Conservation (phyloP, 2,329 filamentous ascomycete genomes). For the Diaporthe sp. region DNA sequence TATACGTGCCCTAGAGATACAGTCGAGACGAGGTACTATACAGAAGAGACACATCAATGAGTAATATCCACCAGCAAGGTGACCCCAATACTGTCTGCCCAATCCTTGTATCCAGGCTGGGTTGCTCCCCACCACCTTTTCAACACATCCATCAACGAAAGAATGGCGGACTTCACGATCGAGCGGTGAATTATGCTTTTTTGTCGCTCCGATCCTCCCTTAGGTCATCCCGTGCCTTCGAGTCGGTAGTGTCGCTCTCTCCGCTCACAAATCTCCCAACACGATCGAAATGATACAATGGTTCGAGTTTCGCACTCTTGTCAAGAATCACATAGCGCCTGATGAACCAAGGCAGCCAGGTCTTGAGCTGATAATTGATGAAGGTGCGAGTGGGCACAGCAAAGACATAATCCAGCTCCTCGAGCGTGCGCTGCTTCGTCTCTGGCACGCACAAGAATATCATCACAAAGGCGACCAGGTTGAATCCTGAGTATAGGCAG, state of each 20-base stretch:
- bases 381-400: conserved; percentile 72
- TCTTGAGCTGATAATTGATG: conserved; percentile 69
- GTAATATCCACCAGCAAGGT: neutral
- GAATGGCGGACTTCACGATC: no score
- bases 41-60: neutral
- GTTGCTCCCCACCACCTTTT: neutral
- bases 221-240: conserved; percentile 9
- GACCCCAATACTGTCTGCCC: neutral
- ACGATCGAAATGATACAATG: conserved; percentile 58
- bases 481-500: conserved; percentile 69
- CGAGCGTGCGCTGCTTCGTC: conserved; percentile 67
- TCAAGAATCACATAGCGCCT: conserved; percentile 68
- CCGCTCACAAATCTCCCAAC: conserved; percentile 18
- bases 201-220: neutral
- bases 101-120: neutral
- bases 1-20: neutral
- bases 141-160: neutral
- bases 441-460: conserved; percentile 72
- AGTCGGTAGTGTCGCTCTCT: conserved; percentile 29
- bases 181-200: neutral
- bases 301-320: conserved; percentile 57
- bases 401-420: conserved; percentile 71
- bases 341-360: conserved; percentile 72
- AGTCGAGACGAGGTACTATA: neutral
- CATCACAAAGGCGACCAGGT: conserved; percentile 67